Percentiles rank a stretch among this genome's conserved stretches.
Evolutionary conservation across 805 yeast genomes (phyloP).

Genomic region (Lipomyces spencermartinsiae): DNA sequence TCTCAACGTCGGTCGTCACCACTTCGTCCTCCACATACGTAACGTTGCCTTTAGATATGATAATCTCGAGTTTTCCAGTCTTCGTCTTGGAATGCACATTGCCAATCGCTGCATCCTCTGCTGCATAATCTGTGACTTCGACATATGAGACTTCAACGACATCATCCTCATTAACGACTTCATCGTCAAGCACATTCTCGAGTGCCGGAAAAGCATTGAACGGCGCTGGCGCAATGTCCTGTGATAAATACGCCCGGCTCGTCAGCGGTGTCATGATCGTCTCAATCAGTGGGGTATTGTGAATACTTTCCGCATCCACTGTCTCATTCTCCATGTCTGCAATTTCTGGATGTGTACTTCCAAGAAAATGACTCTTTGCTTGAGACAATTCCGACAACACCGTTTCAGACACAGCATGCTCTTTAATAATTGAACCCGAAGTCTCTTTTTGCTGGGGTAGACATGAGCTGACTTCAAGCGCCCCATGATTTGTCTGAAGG

Average conservation of each 20-base stretch:
- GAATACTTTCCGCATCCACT: not conserved
- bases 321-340: slow-evolving; percentile 11
- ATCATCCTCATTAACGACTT: not conserved
- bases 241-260: not conserved
- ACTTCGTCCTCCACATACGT: slow-evolving; percentile 14
- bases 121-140: not conserved
- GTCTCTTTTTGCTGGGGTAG: not conserved
- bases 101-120: not conserved
- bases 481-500: not conserved
- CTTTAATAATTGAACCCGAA: not conserved
- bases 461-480: not conserved
- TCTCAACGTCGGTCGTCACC: not conserved
- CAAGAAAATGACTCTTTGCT: not conserved
- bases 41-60: slow-evolving; percentile 6
- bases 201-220: slow-evolving; percentile 4
- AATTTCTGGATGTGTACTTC: slow-evolving; percentile 7
- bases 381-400: not conserved
- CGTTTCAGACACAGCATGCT: not conserved
- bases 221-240: not conserved
- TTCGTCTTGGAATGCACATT: not conserved
- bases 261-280: not conserved
- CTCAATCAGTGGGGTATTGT: slow-evolving; percentile 22
- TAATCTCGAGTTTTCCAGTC: not conserved
- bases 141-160: not conserved
- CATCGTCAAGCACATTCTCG: slow-evolving; percentile 4